Evolutionary conservation across 352 stramenopile species (phyloP).

Genomic region (Globisporangium nodosum): DNA sequence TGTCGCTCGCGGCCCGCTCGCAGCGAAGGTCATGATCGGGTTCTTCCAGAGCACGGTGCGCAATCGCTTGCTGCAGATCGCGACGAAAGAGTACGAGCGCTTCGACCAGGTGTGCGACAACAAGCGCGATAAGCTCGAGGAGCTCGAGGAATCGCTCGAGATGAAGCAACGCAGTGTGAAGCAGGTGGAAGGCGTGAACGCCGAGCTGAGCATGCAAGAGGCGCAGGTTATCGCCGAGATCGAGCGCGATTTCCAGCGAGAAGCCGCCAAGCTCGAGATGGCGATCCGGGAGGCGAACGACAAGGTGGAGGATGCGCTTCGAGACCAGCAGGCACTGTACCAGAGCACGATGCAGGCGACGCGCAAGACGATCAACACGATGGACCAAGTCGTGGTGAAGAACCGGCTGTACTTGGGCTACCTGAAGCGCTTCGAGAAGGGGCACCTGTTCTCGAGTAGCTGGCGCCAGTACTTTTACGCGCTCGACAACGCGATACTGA

Average conservation of each 20-base stretch:
- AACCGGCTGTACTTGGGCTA: conserved; percentile 64
- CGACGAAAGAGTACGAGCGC: conserved; percentile 52
- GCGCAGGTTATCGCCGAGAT: conserved; percentile 39
- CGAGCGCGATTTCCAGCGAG: conserved; percentile 31
- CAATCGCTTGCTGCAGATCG: conserved; percentile 35
- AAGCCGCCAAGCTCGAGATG: conserved; percentile 30
- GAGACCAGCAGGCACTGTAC: conserved; percentile 60
- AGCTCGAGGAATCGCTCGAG: conserved; percentile 44
- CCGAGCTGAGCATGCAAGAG: conserved; percentile 47
- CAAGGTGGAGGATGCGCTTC: conserved; percentile 42
- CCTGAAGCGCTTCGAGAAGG: conserved; percentile 72
- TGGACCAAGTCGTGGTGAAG: conserved; percentile 61
- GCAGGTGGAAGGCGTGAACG: conserved; percentile 38
- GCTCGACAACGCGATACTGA: conserved; percentile 56
- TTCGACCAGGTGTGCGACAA: conserved; percentile 47
- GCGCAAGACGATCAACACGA: conserved; percentile 69
- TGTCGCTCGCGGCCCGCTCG: conserved; percentile 47
- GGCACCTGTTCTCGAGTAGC: conserved; percentile 60
- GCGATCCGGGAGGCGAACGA: conserved; percentile 32
- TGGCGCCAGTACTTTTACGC: conserved; percentile 81
- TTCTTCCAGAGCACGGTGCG: conserved; percentile 58
- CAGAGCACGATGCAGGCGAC: conserved; percentile 76
- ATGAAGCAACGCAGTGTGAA: conserved; percentile 40
- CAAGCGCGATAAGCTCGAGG: conserved; percentile 39
- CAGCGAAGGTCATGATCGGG: conserved; percentile 39